Percentiles rank a stretch among this genome's conserved stretches.
phyloP scores from a whole-genome alignment of 1,139 yeast genomes.

The Meyerozyma athensensis region DNA sequence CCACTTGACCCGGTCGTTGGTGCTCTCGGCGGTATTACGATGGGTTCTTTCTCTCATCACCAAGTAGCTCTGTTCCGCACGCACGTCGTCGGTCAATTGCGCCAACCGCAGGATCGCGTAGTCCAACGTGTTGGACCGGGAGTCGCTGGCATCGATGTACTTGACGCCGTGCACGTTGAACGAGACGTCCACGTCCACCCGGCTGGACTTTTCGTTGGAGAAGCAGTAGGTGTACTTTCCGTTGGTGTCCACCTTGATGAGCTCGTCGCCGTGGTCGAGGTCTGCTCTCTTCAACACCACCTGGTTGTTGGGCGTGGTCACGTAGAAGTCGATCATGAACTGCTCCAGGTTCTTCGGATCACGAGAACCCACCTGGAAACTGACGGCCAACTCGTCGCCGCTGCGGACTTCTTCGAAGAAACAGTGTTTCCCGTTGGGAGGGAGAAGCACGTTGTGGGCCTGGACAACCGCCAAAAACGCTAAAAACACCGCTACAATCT shows the following conservation, averaged over 20 bases:
- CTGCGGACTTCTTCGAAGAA: slow-evolving; percentile 77
- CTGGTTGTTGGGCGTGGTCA: slow-evolving; percentile 55
- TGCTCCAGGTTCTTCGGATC: slow-evolving; percentile 76
- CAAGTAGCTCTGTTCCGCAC: slow-evolving; percentile 88
- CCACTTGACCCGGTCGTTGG: slow-evolving; percentile 95
- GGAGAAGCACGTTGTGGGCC: slow-evolving; percentile 80
- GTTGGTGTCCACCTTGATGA: slow-evolving; percentile 53
- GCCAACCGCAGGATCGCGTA: slow-evolving; percentile 74
- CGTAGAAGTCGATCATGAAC: slow-evolving; percentile 68
- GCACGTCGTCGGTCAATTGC: slow-evolving; percentile 77
- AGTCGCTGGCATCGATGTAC: slow-evolving; percentile 81
- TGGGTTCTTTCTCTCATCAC: slow-evolving; percentile 96
- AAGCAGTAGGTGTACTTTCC: slow-evolving; percentile 91
- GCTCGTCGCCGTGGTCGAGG: slow-evolving; percentile 78
- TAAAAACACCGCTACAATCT: neutral
- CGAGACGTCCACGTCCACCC: slow-evolving; percentile 83
- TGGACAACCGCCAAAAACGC: slow-evolving; percentile 17
- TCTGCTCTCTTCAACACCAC: slow-evolving; percentile 46
- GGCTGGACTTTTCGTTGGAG: slow-evolving; percentile 72
- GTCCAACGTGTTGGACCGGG: slow-evolving; percentile 77
- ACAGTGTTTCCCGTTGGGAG: slow-evolving; percentile 86
- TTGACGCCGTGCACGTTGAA: slow-evolving; percentile 94
- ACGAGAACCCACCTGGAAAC: slow-evolving; percentile 93
- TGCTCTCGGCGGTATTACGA: slow-evolving; percentile 97
- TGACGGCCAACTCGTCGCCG: slow-evolving; percentile 83